phyloP scores from a whole-genome alignment of 2,329 filamentous ascomycete species.

The Scedosporium minutisporum region DNA sequence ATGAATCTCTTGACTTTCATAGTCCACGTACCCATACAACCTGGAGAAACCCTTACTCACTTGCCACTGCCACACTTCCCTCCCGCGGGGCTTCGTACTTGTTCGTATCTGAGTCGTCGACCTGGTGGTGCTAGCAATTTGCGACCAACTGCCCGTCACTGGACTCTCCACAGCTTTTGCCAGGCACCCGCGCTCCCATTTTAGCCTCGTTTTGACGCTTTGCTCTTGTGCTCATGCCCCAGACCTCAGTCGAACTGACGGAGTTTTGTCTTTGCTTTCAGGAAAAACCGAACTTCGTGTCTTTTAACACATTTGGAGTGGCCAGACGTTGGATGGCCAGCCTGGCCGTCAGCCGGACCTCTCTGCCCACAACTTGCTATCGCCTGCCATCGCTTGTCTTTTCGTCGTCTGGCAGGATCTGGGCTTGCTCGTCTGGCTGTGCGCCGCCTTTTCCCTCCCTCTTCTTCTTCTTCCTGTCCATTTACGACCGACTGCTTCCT shows the following conservation, averaged over 20 bases:
- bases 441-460: background rate
- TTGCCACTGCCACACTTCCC: background rate
- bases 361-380: background rate
- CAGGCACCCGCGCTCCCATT: background rate
- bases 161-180: background rate
- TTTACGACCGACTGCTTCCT: background rate
- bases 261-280: background rate
- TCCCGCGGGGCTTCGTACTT: background rate
- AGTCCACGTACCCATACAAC: background rate
- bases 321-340: background rate
- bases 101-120: background rate
- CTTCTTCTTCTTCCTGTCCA: background rate
- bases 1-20: background rate
- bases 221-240: background rate
- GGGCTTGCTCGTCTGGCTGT: background rate
- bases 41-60: background rate
- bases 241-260: background rate
- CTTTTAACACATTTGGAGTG: background rate
- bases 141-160: no score
- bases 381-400: background rate
- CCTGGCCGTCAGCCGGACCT: background rate
- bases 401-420: background rate
- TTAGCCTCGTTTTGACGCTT: background rate
- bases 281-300: background rate
- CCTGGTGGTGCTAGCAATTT: no score